Evolutionary conservation across 441 rosid species (phyloP).

Genomic region (Metrosideros polymorpha): DNA sequence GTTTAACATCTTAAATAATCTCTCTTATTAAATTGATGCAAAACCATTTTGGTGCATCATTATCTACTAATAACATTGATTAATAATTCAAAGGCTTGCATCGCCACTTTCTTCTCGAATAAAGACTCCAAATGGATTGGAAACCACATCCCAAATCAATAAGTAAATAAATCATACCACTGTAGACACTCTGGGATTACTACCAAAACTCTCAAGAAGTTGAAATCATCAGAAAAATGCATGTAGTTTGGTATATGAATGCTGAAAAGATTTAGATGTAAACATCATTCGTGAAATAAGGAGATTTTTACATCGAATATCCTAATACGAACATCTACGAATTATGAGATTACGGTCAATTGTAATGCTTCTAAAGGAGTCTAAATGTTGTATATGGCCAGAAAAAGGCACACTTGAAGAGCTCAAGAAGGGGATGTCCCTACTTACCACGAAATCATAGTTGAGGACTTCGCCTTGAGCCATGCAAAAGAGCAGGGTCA

Average conservation of each 20-base stretch:
- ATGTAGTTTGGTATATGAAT: not conserved
- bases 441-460: not conserved
- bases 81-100: not conserved
- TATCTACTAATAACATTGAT: not conserved
- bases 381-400: not conserved
- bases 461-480: not conserved
- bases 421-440: not conserved
- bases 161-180: not conserved
- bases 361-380: too few species aligned
- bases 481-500: not conserved
- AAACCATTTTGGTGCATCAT: not conserved
- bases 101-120: not conserved
- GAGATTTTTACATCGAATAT: not conserved
- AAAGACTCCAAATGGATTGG: not conserved
- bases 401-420: not conserved
- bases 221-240: not conserved
- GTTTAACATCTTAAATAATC: not conserved
- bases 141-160: not conserved
- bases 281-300: not conserved
- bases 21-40: not conserved
- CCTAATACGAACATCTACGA: not conserved
- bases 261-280: not conserved
- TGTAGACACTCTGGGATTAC: not conserved
- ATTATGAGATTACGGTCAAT: not conserved
- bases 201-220: not conserved